phyloP scores from a whole-genome alignment of 2,329 filamentous ascomycete species.

The Hymenoscyphus linearis region DNA sequence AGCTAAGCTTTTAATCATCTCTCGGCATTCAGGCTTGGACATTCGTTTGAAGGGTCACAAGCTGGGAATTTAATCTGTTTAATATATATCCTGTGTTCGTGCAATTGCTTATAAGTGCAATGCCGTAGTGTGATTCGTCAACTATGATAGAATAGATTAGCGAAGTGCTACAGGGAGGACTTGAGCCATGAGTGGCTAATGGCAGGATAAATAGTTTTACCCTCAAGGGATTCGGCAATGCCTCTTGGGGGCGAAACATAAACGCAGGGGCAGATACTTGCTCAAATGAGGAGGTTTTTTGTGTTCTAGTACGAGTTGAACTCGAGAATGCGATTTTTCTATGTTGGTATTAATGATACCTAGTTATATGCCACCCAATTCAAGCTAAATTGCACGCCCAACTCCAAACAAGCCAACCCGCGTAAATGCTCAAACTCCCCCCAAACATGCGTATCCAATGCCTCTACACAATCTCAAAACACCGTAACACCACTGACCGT shows the following conservation, averaged over 20 bases:
- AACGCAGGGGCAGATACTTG: neutral
- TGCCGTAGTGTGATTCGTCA: neutral
- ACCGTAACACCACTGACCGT: constrained; percentile 85
- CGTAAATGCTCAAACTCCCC: constrained; percentile 1
- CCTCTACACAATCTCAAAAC: constrained; percentile 48
- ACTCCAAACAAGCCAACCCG: neutral
- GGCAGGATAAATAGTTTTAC: constrained; percentile 4
- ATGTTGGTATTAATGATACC: neutral
- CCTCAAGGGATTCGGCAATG: neutral
- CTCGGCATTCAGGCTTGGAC: neutral
- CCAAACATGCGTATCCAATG: constrained; percentile 6
- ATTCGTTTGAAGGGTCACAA: constrained; percentile 1
- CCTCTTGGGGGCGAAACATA: neutral
- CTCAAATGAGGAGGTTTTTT: neutral
- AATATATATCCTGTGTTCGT: neutral
- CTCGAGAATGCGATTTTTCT: neutral
- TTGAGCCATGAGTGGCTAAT: constrained; percentile 1
- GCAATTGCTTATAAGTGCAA: neutral
- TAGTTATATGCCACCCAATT: neutral
- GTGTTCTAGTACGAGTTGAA: neutral
- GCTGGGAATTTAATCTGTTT: neutral
- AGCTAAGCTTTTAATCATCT: constrained; percentile 6
- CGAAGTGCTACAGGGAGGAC: neutral
- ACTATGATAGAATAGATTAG: constrained; percentile 9
- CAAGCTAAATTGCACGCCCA: neutral